Evolutionary conservation across 192 early-diverging fungal species (phyloP).

Genomic region (Phycomyces nitens): DNA sequence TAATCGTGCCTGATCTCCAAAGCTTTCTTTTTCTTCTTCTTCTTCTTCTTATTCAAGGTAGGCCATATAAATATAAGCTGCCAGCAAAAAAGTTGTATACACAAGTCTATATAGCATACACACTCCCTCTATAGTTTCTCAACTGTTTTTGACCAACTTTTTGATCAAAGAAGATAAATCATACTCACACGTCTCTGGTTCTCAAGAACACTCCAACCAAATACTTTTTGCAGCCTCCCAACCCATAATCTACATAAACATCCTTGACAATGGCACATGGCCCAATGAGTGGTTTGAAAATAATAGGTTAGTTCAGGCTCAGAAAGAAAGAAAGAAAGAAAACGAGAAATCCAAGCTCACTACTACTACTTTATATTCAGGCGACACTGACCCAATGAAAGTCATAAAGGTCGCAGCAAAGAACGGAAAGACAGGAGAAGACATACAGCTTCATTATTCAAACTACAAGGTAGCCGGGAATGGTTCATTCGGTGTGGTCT

Average conservation of each 20-base stretch:
- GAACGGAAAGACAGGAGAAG: conserved; percentile 83
- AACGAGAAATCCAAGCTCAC: not conserved
- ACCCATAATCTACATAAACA: not conserved
- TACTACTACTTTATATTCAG: conserved; percentile 4
- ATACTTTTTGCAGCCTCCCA: not conserved
- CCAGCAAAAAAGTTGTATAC: no score
- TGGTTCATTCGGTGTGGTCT: conserved; percentile 99
- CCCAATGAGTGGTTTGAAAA: conserved; percentile 40
- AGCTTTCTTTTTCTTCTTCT: no score
- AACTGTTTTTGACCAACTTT: no score
- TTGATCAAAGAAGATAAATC: no score
- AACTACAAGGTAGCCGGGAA: conserved; percentile 95
- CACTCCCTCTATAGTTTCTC: no score
- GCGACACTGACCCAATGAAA: conserved; percentile 43
- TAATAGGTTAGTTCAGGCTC: conserved; percentile 14
- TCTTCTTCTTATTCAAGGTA: no score
- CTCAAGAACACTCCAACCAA: not conserved
- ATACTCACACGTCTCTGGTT: not conserved
- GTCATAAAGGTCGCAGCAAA: conserved; percentile 80
- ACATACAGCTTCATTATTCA: conserved; percentile 84
- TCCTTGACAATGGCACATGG: conserved; percentile 33
- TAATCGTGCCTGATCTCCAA: no score
- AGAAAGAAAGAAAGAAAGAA: not conserved
- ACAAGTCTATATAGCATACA: no score
- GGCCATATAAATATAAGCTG: no score